A percentile compares a stretch with the other conserved stretches of the same genome.
phyloP scores from a whole-genome alignment of 306 rosid species.

The Arachis stenosperma region DNA sequence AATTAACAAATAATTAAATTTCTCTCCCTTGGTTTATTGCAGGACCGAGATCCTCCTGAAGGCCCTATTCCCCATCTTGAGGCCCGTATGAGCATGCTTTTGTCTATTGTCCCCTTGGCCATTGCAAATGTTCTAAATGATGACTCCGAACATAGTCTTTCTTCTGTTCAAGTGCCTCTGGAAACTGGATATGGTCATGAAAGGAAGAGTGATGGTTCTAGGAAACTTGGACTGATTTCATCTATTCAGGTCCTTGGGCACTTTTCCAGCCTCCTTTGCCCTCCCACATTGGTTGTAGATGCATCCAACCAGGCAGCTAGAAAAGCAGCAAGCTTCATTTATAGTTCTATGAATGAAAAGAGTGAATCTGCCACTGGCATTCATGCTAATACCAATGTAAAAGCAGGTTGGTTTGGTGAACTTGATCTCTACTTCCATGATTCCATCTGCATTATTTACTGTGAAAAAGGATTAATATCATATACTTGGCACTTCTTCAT shows the following conservation, averaged over 20 bases:
- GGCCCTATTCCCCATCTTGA: conserved; percentile 82
- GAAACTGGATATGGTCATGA: conserved; percentile 44
- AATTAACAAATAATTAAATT: conserved; percentile 33
- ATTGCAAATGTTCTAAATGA: conserved; percentile 58
- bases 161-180: conserved; percentile 39
- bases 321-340: conserved; percentile 58
- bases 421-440: conserved; percentile 26
- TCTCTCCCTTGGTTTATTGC: conserved; percentile 36
- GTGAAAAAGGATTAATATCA: conserved; percentile 25
- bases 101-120: conserved; percentile 75
- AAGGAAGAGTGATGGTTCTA: conserved; percentile 45
- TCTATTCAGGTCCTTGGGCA: conserved; percentile 75
- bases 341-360: conserved; percentile 52
- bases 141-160: conserved; percentile 40
- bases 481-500: conserved; percentile 26
- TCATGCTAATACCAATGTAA: conserved; percentile 48
- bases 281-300: conserved; percentile 66
- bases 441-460: conserved; percentile 28
- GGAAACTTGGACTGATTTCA: conserved; percentile 60
- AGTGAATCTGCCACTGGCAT: conserved; percentile 49
- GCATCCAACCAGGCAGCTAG: conserved; percentile 73
- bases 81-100: conserved; percentile 71
- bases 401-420: conserved; percentile 51
- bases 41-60: conserved; percentile 88
- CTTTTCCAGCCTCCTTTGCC: conserved; percentile 69